Conservation (phyloP, 2,329 filamentous ascomycete species). For the Dactylellina leptospora region DNA sequence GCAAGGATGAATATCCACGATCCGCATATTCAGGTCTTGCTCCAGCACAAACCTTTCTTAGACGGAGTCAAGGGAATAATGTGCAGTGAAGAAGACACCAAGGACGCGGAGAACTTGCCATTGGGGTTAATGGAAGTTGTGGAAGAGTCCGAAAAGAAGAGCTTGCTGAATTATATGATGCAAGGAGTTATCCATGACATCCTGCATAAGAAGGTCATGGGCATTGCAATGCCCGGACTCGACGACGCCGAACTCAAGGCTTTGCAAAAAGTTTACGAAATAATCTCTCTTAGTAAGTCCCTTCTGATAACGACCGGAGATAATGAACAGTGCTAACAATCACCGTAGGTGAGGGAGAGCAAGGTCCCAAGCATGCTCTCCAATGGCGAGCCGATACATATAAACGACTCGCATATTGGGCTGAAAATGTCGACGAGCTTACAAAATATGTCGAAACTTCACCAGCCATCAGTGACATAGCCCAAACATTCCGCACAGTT, state of each 20-base stretch:
- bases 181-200: conserved; percentile 42
- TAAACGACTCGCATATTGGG: conserved; percentile 34
- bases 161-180: conserved; percentile 31
- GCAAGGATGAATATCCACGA: conserved; percentile 26
- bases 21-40: conserved; percentile 17
- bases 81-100: conserved; percentile 9
- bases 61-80: conserved; percentile 31
- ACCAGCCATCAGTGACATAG: conserved; percentile 13
- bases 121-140: conserved; percentile 26
- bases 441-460: conserved; percentile 16
- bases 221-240: conserved; percentile 26
- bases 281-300: conserved; percentile 30
- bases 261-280: conserved; percentile 26
- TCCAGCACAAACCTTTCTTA: conserved; percentile 27
- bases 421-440: conserved; percentile 24
- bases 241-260: conserved; percentile 8
- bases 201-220: conserved; percentile 25
- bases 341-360: conserved; percentile 23
- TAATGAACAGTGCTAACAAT: not conserved
- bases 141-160: conserved; percentile 27
- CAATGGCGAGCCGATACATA: conserved; percentile 45
- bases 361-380: conserved; percentile 22
- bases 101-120: conserved; percentile 23
- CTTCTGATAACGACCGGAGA: not conserved
- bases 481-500: conserved; percentile 5